Evolutionary conservation across 2,329 filamentous ascomycete genomes (phyloP), one percentile per base, ranked within the genome.

Genomic region (Cladorrhinum sp.): DNA sequence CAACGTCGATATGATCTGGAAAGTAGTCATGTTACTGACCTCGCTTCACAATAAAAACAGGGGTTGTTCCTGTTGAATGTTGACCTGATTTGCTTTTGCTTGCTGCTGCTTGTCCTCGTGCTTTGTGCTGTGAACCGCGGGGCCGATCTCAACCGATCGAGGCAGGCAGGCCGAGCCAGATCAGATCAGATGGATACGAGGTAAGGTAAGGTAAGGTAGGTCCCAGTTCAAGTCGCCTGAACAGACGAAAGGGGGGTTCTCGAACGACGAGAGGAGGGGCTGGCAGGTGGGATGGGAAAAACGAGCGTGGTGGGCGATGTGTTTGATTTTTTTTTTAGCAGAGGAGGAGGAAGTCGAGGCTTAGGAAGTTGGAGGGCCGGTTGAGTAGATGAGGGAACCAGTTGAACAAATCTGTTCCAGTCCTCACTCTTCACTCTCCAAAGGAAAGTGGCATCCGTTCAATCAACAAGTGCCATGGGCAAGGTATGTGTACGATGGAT

Each of bases 101-200:
- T 30, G 26, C 26, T 30, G 33, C 33, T 36, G 33, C 33, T 16
- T 60, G 54, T 52, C 39, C 50, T 39, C 54, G 56, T 26, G 4
- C 33, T 53, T 48, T 49, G 42, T 46, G 42, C 16, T 46, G 18
- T 20, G 42, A 21, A 54, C 33, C 23, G 33, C 24, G 50, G 30
- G 46, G 59, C 58, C 62, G 62, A 63, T 59, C 62, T 59, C 53
- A 59, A 60, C 59, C 59, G 62, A 59, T 59, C 50, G 54, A 54
- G 46, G 36, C 8, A 54, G 46, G 36, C 8, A 54, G 39, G 33
- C 23, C 23, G 51, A 55, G 36, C 14, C 30, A 48, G 50, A 51
- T 30, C 52, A 54, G 42, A 46, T 21, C 42, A 46, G 42, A 46
- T 46, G 42, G 42, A 46, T 46, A 46, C 42, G 42, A 46, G 42